These are phyloP conservation scores for Stemphylium vesicarium DNA, from an alignment of 2,329 filamentous ascomycete species.

Conservation along the genomic window DNA sequence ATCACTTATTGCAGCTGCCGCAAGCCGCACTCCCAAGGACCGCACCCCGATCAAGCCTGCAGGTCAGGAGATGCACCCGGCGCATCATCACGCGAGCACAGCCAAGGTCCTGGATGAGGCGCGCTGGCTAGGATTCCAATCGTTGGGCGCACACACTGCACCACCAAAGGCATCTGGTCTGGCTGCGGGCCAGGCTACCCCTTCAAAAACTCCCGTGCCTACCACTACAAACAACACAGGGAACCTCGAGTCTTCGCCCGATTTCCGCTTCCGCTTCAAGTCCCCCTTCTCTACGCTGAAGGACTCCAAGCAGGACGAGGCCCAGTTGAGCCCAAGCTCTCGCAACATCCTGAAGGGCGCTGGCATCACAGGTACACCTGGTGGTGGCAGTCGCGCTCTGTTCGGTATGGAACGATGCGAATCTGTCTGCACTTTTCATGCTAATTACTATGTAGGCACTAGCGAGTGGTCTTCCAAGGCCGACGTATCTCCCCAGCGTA, in stretches of 20 bases:
- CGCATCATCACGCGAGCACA: constrained; percentile 76
- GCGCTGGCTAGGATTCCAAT: constrained; percentile 78
- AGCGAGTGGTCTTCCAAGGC: constrained; percentile 45
- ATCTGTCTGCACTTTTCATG: not conserved
- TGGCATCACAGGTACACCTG: constrained; percentile 62
- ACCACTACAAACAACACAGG: constrained; percentile 25
- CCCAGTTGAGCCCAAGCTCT: constrained; percentile 61
- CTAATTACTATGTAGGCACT: constrained; percentile 17
- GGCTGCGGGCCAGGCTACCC: constrained; percentile 62
- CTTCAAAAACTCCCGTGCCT: constrained; percentile 61
- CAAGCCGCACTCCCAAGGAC: constrained; percentile 61
- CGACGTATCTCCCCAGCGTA: constrained; percentile 62
- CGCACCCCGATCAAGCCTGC: constrained; percentile 72
- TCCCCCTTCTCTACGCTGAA: constrained; percentile 64
- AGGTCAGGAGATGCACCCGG: constrained; percentile 88
- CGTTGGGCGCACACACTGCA: constrained; percentile 65
- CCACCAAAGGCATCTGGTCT: constrained; percentile 52
- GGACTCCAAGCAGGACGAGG: constrained; percentile 69
- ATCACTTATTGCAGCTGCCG: constrained; percentile 24
- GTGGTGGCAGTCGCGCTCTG: constrained; percentile 51
- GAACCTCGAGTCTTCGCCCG: constrained; percentile 56
- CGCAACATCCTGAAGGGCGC: constrained; percentile 69
- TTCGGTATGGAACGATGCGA: constrained; percentile 25
- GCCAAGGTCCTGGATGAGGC: constrained; percentile 80
- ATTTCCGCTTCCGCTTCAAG: constrained; percentile 70